Evolutionary conservation across 176 grass and related monocot species (phyloP), one percentile per base, ranked within the genome.

Genomic region (sorghum (Sorghum bicolor)): DNA sequence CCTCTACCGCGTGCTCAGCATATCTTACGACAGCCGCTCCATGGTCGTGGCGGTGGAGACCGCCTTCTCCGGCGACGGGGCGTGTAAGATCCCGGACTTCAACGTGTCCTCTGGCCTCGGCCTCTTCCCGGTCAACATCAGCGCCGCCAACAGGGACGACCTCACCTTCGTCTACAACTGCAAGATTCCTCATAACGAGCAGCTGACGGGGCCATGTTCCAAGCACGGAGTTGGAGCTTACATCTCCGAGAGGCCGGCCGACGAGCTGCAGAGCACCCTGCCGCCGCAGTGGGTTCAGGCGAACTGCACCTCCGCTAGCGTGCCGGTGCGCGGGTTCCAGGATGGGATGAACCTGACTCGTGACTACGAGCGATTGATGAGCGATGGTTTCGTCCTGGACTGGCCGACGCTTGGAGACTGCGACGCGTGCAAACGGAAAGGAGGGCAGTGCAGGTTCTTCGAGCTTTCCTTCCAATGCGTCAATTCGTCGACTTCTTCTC

Each of bases 121-220:
- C 0, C 48, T 37, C 72, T 74, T 57, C 10, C 83, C 88, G 2
- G 9, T 89, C 73, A 12, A 0, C 34, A 45, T 70, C 60, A 89
- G 84, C 63, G 0, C 4, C 10, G 0, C 15, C 0, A 97, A 85
- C 85, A 65, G 9, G 77, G 0, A 61, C 2, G 0, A 61, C 2
- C 65, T 97, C 47, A 13, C 32, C 1, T 92, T 97, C 83, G 10
- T 94, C 85, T 40, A 79, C 22, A 72, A 75, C 55, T 97, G 91
- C 78, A 0, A 1, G 5, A 3, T 41, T 5, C 24, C n/a, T 11
- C 10, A 2, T 0, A 5, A 5, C 17, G 0, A 4, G 0, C 8
- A 0, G 1, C 6, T 67, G 28, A 0, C 38, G 0, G 0, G 2
- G 41, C 41, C 11, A 1, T 85, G 83, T 0, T 16, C 3, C 1